Base-by-base conservation (phyloP, 345 rosid species). In the Dipteronia dyeriana region DNA sequence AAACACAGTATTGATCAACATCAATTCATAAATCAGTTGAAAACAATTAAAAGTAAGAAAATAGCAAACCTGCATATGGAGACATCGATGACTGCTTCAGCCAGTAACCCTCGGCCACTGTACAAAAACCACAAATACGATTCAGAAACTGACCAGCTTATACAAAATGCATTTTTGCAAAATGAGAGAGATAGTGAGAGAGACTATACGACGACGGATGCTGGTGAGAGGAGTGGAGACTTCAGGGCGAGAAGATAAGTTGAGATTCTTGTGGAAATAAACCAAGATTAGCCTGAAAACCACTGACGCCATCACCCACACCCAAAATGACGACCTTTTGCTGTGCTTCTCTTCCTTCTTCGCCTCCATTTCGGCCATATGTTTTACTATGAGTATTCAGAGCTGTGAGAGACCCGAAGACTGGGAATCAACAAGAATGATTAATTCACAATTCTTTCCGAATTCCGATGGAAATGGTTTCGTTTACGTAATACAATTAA, bases 31-130 rank as follows among this genome's bases (percentile, higher is more conserved):
- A 12, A 68, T 0, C 41, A 57, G 39, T 43, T 68, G 1, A 39
- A 14, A 26, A 43, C 14, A 2, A 57, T 9, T 56, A 54, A 22
- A 65, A 38, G 1, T 1, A 5, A 14, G 51, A 47, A 11, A 34
- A 2, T 45, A 62, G 49, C 60, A 41, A 69, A 93, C 98, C 99
- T 76, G 98, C 89, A 66, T 90, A 96, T 23, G 98, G 97, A 80
- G 99, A 96, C 92, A 90, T 90, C 14, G 91, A 87, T 39, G 89
- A 89, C 67, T 92, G 97, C 88, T 96, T 96, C 82, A 94, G 80
- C 97, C 99, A 96, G 86, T 94, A 96, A 67, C 98, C 98, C 82
- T 96, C 99, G 45, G 99, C 89, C 81, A 96, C 98, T 96, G 82
- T 56, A 82, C 19, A 74, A 16, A 59, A 66, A 60, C 45, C 12